Percentiles rank a stretch among this genome's conserved stretches.
Evolutionary conservation across 257 asterid species (phyloP).

Genomic region (Ballota nigra): DNA sequence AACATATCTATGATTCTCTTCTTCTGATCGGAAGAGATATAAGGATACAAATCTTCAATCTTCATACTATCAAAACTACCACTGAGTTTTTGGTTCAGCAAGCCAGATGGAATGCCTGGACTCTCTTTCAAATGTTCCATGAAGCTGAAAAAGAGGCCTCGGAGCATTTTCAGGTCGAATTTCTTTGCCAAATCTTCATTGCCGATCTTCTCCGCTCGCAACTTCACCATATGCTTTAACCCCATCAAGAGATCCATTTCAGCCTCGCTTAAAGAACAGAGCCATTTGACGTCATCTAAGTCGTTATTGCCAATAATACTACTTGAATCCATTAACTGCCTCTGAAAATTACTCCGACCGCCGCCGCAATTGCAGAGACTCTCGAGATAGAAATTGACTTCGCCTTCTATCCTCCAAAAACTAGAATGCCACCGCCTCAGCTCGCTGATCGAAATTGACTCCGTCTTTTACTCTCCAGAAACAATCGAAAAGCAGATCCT

Average conservation of each 20-base stretch:
- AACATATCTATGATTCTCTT: too few species aligned
- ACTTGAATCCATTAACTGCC: constrained; percentile 18
- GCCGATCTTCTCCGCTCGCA: constrained; percentile 62
- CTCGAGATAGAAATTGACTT: too few species aligned
- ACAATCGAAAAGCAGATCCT: too few species aligned
- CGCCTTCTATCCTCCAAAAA: too few species aligned
- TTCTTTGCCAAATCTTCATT: constrained; percentile 45
- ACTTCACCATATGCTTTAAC: constrained; percentile 52
- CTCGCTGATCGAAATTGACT: too few species aligned
- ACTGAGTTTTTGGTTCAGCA: constrained; percentile 34
- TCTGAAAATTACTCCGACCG: background rate
- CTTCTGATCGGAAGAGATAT: constrained; percentile 39
- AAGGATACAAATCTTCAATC: constrained; percentile 45
- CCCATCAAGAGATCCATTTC: constrained; percentile 72
- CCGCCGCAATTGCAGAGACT: too few species aligned
- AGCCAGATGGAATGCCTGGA: constrained; percentile 31
- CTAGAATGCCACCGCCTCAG: too few species aligned
- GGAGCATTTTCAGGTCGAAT: constrained; percentile 57
- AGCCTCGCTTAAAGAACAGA: constrained; percentile 70
- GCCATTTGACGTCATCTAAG: constrained; percentile 76
- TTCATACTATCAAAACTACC: constrained; percentile 38
- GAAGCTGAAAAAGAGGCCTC: constrained; percentile 48
- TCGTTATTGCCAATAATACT: constrained; percentile 34
- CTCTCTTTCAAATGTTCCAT: constrained; percentile 46
- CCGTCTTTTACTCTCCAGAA: too few species aligned